Base-by-base conservation (phyloP, 2,329 filamentous ascomycete species). In the Fusarium odoratissimum region DNA sequence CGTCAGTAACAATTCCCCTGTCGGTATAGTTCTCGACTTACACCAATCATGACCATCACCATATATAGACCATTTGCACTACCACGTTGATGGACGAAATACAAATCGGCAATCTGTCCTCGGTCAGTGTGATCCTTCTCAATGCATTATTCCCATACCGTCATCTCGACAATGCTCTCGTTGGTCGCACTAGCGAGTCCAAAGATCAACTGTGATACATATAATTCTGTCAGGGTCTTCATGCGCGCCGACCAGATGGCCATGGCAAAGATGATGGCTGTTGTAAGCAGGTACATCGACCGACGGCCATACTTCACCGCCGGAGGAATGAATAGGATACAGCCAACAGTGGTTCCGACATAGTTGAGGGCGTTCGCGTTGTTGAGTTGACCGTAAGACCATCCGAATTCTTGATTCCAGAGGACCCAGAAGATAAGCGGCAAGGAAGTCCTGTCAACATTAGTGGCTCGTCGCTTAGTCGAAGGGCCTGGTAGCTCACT, bases 81-180 rank as follows among this genome's bases (percentile, higher is more conserved):
- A 19, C 76, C 79, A 2, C 78, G 63, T 38, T 80, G 74, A 42
- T 80, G 73, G 16, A 78, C 64, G 55, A 79, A 79, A 66, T 79
- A 79, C 31, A 80, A 38, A 57, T 81, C 79, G 6, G 72, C 62
- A 37, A 78, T 76, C 76, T 77, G 23, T 11, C 30, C 5, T 2
- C 6, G 6, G 44, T 48, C 31, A 52, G 31, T 3, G 9, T 14
- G 7, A 17, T 10, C 16, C 21, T 19, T 16, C 8, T 3, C 13
- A 19, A 25, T 23, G 12, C 19, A 2, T 4, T 42, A 55, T 40
- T 10, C 12, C 16, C 55, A 16, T 54, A 79, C 78, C 2, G 79
- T 83, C 60, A 83, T 82, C 61, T 83, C 79, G 5, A 77, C 77
- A 42, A 82, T 80, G 7, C 79, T 76, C 60, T 83, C 81, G 41